A percentile compares a stretch with the other conserved stretches of the same genome.
These are phyloP conservation scores for Alternaria sp. DNA, from an alignment of 2,329 filamentous ascomycete species.

Conservation along the genomic window DNA sequence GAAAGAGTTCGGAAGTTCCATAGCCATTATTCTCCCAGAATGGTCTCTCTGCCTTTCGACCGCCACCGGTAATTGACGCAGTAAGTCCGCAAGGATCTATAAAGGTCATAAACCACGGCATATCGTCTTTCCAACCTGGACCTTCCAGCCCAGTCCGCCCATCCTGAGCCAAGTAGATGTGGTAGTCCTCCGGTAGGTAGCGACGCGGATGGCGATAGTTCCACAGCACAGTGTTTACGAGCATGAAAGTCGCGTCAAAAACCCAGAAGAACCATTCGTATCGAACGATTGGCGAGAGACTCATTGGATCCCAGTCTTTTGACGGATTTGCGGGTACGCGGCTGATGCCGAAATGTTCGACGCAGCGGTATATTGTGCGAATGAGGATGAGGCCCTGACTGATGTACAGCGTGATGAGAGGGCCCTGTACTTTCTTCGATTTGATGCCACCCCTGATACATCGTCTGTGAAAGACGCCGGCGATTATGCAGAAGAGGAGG, in stretches of 20 bases:
- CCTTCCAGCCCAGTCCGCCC: constrained; percentile 19
- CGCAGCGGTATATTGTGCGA: constrained; percentile 58
- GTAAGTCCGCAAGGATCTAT: constrained; percentile 29
- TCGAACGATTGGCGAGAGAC: constrained; percentile 43
- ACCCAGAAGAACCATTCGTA: constrained; percentile 61
- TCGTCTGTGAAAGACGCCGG: constrained; percentile 53
- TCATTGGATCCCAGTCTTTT: constrained; percentile 38
- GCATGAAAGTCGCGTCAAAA: constrained; percentile 60
- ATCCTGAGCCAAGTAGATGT: constrained; percentile 53
- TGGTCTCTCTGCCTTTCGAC: constrained; percentile 12
- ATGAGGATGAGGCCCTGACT: constrained; percentile 52
- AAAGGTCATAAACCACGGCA: constrained; percentile 33
- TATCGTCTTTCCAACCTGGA: constrained; percentile 31
- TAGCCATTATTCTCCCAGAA: constrained; percentile 33
- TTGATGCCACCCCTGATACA: constrained; percentile 48
- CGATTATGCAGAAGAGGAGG: constrained; percentile 53
- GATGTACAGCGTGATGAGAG: constrained; percentile 55
- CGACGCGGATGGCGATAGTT: constrained; percentile 58
- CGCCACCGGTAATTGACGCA: constrained; percentile 1
- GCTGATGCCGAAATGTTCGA: constrained; percentile 60
- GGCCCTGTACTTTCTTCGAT: constrained; percentile 52
- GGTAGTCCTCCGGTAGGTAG: constrained; percentile 58
- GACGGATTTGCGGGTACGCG: constrained; percentile 49
- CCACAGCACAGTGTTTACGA: constrained; percentile 56
- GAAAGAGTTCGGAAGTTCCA: neutral